These are phyloP conservation scores for Metarhizium humberi DNA, from an alignment of 2,329 filamentous ascomycete genomes.

Conservation along the genomic window DNA sequence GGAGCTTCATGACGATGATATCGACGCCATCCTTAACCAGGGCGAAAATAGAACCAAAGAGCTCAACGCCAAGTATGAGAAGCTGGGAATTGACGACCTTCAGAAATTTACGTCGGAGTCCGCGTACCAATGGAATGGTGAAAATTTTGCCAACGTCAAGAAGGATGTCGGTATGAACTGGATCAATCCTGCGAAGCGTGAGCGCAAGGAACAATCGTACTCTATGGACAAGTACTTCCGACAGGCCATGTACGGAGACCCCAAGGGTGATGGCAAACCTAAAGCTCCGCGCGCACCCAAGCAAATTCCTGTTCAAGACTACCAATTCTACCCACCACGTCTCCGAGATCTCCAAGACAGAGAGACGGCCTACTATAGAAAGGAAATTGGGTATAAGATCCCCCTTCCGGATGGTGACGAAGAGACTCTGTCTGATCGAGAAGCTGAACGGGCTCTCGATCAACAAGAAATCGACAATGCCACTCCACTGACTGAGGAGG, in stretches of 20 bases:
- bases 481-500: conserved; percentile 76
- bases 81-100: conserved; percentile 89
- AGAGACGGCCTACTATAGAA: conserved; percentile 91
- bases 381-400: conserved; percentile 93
- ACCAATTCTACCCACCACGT: conserved; percentile 86
- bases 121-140: conserved; percentile 97
- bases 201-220: conserved; percentile 95
- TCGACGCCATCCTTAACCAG: conserved; percentile 76
- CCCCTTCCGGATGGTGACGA: conserved; percentile 82
- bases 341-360: conserved; percentile 88
- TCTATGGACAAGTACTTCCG: conserved; percentile 99
- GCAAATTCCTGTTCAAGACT: conserved; percentile 86
- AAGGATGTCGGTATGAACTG: conserved; percentile 88
- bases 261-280: conserved; percentile 82
- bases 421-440: conserved; percentile 74
- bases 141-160: conserved; percentile 86
- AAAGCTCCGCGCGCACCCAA: conserved; percentile 94
- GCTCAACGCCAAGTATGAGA: conserved; percentile 90
- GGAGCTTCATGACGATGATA: conserved; percentile 75
- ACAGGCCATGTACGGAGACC: conserved; percentile 69
- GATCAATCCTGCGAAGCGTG: conserved; percentile 98
- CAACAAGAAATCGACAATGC: conserved; percentile 93
- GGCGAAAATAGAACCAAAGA: conserved; percentile 85
- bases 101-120: conserved; percentile 98
- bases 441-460: conserved; percentile 77